A percentile compares a stretch with the other conserved stretches of the same genome.
Conservation (phyloP, 192 early-diverging fungal species). For the Polychytrium aggregatum region DNA sequence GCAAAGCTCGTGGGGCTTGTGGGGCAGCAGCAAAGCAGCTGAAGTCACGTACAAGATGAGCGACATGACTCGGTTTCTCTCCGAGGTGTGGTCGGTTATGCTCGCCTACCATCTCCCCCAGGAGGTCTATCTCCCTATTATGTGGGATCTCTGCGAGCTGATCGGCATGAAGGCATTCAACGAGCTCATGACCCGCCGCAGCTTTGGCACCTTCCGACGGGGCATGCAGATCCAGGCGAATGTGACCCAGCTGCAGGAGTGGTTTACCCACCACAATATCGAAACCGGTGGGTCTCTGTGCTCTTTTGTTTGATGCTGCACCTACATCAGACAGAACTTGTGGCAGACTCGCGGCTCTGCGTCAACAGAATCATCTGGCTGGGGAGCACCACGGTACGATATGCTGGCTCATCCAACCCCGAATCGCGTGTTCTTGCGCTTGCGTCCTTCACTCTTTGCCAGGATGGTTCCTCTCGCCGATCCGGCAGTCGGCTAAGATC, state of each 20-base stretch:
- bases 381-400: too few species aligned
- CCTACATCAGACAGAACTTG: too few species aligned
- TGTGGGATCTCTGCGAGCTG: conserved; percentile 86
- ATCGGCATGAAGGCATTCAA: conserved; percentile 94
- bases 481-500: conserved; percentile 94
- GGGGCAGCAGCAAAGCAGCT: conserved; percentile 81
- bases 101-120: conserved; percentile 94
- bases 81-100: too few species aligned
- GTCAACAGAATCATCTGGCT: too few species aligned
- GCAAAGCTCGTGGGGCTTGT: conserved; percentile 82
- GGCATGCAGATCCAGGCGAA: conserved; percentile 99
- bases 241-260: conserved; percentile 91
- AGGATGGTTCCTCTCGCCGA: conserved; percentile 83
- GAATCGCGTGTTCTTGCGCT: too few species aligned
- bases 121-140: conserved; percentile 80
- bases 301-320: too few species aligned
- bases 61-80: too few species aligned
- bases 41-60: too few species aligned
- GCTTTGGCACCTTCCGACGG: conserved; percentile 98
- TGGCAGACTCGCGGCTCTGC: too few species aligned
- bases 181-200: conserved; percentile 93
- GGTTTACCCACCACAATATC: conserved; percentile 93
- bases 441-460: too few species aligned
- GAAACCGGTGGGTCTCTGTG: conserved; percentile 69
- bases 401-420: too few species aligned